Evolutionary conservation across 257 asterid species (phyloP).

Genomic region (Petunia axillaris): DNA sequence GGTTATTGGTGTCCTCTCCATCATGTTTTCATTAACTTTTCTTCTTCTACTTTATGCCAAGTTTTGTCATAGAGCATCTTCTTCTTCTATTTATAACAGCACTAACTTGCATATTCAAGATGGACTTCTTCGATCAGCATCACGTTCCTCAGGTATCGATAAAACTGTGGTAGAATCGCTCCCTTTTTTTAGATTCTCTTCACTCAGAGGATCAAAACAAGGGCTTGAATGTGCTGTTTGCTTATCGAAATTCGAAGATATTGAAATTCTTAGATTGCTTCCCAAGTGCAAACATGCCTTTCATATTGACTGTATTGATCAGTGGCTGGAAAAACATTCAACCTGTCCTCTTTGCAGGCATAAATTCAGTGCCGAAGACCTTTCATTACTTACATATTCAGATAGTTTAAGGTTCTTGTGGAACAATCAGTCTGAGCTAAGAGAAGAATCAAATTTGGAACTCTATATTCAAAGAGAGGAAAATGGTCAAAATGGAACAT

Average conservation of each 20-base stretch:
- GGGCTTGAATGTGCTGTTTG: slow-evolving; percentile 47
- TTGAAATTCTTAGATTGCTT: slow-evolving; percentile 38
- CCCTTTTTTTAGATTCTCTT: slow-evolving; percentile 42
- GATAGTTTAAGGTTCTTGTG: slow-evolving; percentile 41
- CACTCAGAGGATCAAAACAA: slow-evolving; percentile 39
- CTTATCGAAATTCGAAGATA: slow-evolving; percentile 41
- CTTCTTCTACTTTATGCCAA: slow-evolving; percentile 81
- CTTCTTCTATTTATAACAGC: slow-evolving; percentile 3
- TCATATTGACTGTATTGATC: slow-evolving; percentile 42
- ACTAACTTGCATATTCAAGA: slow-evolving; percentile 36
- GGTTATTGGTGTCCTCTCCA: slow-evolving; percentile 63
- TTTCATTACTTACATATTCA: slow-evolving; percentile 33
- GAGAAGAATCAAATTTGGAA: slow-evolving; percentile 38
- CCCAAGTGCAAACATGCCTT: slow-evolving; percentile 50
- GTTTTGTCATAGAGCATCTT: slow-evolving; percentile 39
- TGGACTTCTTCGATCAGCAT: slow-evolving; percentile 45
- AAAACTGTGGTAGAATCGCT: slow-evolving; percentile 43
- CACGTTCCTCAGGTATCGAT: slow-evolving; percentile 38
- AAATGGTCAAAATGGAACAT: slow-evolving; percentile 4
- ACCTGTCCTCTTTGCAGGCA: slow-evolving; percentile 49
- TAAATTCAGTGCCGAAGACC: slow-evolving; percentile 36
- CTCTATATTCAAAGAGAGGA: slow-evolving; percentile 52
- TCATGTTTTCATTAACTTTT: slow-evolving; percentile 68
- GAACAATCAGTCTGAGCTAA: slow-evolving; percentile 28
- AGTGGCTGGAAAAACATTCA: slow-evolving; percentile 47